Evolutionary conservation across 495 filamentous ascomycete species (phyloP).

Genomic region (Penicillium cinerascens): DNA sequence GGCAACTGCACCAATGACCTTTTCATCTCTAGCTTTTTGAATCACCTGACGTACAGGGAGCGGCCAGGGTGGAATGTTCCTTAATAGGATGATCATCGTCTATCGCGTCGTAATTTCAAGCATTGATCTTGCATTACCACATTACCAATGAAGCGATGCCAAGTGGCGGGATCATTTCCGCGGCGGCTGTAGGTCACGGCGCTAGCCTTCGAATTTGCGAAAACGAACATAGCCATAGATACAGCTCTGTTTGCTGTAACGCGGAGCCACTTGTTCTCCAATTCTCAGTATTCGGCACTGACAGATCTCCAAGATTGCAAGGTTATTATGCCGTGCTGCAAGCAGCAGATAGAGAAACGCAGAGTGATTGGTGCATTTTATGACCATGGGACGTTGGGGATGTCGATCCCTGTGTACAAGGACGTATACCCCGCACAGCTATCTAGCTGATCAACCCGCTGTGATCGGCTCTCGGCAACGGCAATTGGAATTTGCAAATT

Average conservation of each 20-base stretch:
- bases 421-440: slow-evolving; percentile 20
- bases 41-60: neutral
- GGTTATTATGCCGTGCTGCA: too few relatives aligned
- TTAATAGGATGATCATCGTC: neutral
- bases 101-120: neutral
- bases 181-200: too few relatives aligned
- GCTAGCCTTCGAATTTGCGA: too few relatives aligned
- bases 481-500: neutral
- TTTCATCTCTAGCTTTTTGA: too few relatives aligned
- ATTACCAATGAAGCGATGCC: neutral
- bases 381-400: neutral
- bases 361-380: too few relatives aligned
- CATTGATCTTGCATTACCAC: neutral
- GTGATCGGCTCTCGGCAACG: slow-evolving; percentile 12
- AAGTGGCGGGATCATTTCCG: too few relatives aligned
- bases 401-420: neutral
- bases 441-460: slow-evolving; percentile 8
- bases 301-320: too few relatives aligned
- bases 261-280: neutral
- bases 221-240: too few relatives aligned
- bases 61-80: neutral
- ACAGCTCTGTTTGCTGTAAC: neutral
- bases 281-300: neutral
- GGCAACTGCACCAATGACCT: too few relatives aligned
- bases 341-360: too few relatives aligned